Evolutionary conservation across 2,329 filamentous ascomycete genomes (phyloP).

Genomic region (Periconia digitata): DNA sequence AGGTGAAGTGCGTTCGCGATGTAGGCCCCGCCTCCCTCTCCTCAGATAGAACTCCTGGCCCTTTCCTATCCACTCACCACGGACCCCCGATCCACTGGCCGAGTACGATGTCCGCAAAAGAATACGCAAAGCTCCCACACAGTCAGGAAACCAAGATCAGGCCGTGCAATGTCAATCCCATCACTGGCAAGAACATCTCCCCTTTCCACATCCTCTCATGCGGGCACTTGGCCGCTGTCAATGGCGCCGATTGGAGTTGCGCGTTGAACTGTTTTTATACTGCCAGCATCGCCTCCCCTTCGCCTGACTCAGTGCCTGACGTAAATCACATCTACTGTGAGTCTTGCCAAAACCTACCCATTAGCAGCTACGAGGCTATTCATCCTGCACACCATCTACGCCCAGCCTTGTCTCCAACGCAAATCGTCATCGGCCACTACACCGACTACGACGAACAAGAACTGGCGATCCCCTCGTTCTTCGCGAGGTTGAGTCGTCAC

Average conservation of each 20-base stretch:
- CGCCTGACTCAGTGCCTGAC: not conserved
- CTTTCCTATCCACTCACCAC: too few species aligned
- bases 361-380: slow-evolving; percentile 9
- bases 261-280: slow-evolving; percentile 17
- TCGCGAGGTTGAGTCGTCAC: too few species aligned
- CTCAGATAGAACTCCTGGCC: too few species aligned
- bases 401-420: slow-evolving; percentile 13
- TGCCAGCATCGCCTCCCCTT: not conserved
- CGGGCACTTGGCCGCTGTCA: slow-evolving; percentile 19
- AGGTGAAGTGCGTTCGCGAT: too few species aligned
- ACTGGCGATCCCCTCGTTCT: too few species aligned
- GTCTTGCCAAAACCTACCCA: slow-evolving; percentile 15
- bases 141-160: not conserved
- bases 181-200: not conserved
- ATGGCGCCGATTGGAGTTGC: slow-evolving; percentile 11
- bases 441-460: not conserved
- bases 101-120: too few species aligned
- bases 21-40: too few species aligned
- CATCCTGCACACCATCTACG: not conserved
- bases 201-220: slow-evolving; percentile 19
- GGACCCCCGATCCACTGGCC: too few species aligned
- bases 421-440: slow-evolving; percentile 4
- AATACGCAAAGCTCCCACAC: too few species aligned
- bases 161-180: slow-evolving; percentile 6
- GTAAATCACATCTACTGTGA: slow-evolving; percentile 18